Evolutionary conservation across 306 rosid genomes (phyloP), one percentile per base, ranked within the genome.

Genomic region (Quercus alba): DNA sequence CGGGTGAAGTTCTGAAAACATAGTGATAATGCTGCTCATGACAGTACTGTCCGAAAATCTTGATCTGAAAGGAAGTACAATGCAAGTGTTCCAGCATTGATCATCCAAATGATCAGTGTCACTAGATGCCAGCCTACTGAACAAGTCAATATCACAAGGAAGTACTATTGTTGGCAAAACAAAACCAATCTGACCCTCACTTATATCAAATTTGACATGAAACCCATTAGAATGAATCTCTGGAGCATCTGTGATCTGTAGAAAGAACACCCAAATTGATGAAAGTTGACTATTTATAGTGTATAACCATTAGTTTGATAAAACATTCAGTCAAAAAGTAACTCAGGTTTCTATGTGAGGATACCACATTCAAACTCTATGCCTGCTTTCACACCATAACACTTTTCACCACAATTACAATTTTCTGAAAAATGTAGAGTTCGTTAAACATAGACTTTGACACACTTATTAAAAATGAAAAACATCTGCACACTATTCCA

Each of bases 151-250:
- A 78, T 90, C 79, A 70, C 95, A 87, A 54, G 99, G 89, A 84
- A 97, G 91, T 75, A 94, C 81, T 28, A 84, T 63, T 70, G 99
- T 87, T 56, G 99, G 99, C 88, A 94, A 84, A 86, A 94, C 94
- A 86, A 94, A 94, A 81, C 99, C 99, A 85, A 94, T 93, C 82
- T 94, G 97, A 46, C 95, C 99, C 83, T 94, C 97, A 77, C 95
- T 88, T 59, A 90, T 90, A 83, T 93, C 99, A 88, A 94, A 94
- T 90, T 94, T 94, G 79, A 91, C 88, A 85, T 94, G 99, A 81
- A 94, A 94, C 35, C 99, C 97, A 81, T 94, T 93, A 75, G 99
- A 94, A 86, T 94, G 99, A 84, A 94, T 94, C 88, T 94, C 97
- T 33, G 99, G 99, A 84, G 94, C 91, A 89, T 94, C 97, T 41